Base-by-base conservation (phyloP, 257 asterid species). In the Scutellaria galericulata region DNA sequence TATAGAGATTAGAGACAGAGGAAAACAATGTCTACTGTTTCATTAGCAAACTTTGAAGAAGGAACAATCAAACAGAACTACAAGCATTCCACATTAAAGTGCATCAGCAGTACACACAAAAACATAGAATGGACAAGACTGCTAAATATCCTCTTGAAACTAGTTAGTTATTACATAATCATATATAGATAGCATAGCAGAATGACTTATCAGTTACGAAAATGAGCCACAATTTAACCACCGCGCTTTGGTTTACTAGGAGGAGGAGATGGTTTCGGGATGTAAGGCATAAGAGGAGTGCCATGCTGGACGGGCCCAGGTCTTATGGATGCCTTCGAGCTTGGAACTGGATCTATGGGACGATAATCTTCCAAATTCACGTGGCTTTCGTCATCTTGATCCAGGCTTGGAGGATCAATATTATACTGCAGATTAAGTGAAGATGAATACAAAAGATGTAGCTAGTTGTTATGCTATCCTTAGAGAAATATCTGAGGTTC, bases 221-320 rank as follows among this genome's bases (percentile, higher is more conserved):
- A 31, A 45, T 1, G 39, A 47, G 64, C 4, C 6, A 6, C 1
- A 4, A 18, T 5, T 66, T 72, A 79, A 42, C 79, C 77, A 22
- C 81, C 79, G 1, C 13, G 75, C 71, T 70, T 73, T 13, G 83
- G 81, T 22, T 54, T 77, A 53, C 70, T 69, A 2, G 95, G 88
- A 46, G 91, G 80, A 73, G 98, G 96, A 15, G 93, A 73, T 45
- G 93, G 96, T 73, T 74, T 84, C 1, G 98, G 96, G 75, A 93
- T 85, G 61, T 78, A 89, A 40, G 98, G 98, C 89, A 83, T 78
- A 24, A 90, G 83, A 56, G 98, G 98, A 71, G 96, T 83, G 7
- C 90, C 96, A 45, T 93, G 98, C 70, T 89, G 94, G 71, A 93
- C 81, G 2, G 97, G 95, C 46, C 91, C 90, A 1, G 82, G 97